Conservation (phyloP, 2,329 filamentous ascomycete species). For the Talaromyces atroroseus region DNA sequence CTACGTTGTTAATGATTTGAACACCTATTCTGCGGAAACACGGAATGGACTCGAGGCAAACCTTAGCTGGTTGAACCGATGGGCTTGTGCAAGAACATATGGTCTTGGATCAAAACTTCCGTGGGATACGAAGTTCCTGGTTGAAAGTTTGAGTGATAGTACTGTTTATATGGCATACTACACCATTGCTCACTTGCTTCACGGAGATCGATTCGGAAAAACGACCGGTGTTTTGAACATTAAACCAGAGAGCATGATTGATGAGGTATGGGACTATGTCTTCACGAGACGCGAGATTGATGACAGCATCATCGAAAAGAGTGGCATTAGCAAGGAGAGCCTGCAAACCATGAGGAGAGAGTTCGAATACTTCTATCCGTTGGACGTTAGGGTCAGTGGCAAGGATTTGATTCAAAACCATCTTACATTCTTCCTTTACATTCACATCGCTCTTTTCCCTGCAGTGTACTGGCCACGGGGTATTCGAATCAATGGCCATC, state of each 20-base stretch:
- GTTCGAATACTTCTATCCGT: slow-evolving; percentile 95
- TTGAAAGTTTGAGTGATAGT: slow-evolving; percentile 86
- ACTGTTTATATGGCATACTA: slow-evolving; percentile 74
- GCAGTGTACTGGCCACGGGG: slow-evolving; percentile 82
- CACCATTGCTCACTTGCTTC: slow-evolving; percentile 59
- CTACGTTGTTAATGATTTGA: slow-evolving; percentile 66
- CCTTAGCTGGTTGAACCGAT: slow-evolving; percentile 87
- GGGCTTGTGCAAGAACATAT: slow-evolving; percentile 89
- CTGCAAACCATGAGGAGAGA: slow-evolving; percentile 79
- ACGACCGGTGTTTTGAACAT: slow-evolving; percentile 64
- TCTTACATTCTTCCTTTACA: slow-evolving; percentile 91
- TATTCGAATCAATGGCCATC: slow-evolving; percentile 84
- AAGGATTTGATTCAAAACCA: slow-evolving; percentile 94
- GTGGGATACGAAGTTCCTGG: slow-evolving; percentile 85
- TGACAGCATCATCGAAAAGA: slow-evolving; percentile 59
- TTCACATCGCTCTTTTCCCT: slow-evolving; percentile 84
- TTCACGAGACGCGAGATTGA: slow-evolving; percentile 70
- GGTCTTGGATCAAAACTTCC: slow-evolving; percentile 91
- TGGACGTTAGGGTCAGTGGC: slow-evolving; percentile 81
- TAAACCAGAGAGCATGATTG: slow-evolving; percentile 78
- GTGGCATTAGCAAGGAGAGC: slow-evolving; percentile 66
- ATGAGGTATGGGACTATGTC: slow-evolving; percentile 94
- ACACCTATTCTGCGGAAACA: slow-evolving; percentile 74
- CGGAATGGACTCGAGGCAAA: slow-evolving; percentile 78
- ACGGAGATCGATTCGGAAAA: slow-evolving; percentile 80